Conservation (phyloP, 2,329 filamentous ascomycete genomes). For the Botrytis sinoallii region DNA sequence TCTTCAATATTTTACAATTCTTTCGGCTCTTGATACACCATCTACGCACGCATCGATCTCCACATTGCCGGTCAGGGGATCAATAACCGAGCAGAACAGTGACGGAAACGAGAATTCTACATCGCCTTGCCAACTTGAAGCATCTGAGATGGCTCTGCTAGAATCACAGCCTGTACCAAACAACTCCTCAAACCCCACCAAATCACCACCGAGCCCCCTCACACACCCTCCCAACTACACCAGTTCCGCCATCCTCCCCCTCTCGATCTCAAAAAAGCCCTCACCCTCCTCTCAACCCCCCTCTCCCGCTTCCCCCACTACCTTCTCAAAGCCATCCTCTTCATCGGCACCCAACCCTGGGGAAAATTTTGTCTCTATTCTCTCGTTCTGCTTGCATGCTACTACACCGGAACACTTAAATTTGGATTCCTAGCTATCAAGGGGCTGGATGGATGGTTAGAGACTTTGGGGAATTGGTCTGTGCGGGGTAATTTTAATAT, state of each 20-base stretch:
- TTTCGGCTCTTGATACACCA: neutral
- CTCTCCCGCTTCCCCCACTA: neutral
- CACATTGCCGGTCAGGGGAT: fast-evolving
- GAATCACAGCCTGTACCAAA: neutral
- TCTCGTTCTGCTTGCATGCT: neutral
- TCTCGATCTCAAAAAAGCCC: neutral
- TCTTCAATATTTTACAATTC: fast-evolving
- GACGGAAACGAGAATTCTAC: too few relatives aligned
- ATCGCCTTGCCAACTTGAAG: too few relatives aligned
- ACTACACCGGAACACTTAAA: neutral
- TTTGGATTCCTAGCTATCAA: neutral
- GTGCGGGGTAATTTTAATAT: neutral
- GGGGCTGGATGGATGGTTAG: neutral
- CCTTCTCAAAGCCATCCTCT: neutral
- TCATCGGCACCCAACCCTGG: neutral
- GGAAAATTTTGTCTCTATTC: neutral
- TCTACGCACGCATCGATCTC: too few relatives aligned
- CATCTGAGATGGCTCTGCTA: too few relatives aligned
- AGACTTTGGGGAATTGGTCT: neutral
- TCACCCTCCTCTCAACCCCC: neutral
- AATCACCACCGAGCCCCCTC: fast-evolving
- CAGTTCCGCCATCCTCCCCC: neutral
- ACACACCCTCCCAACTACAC: fast-evolving
- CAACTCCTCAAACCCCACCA: too few relatives aligned
- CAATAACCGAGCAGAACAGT: neutral